Evolutionary conservation across 2,329 filamentous ascomycete genomes (phyloP).

Genomic region (Aspergillus hortae): DNA sequence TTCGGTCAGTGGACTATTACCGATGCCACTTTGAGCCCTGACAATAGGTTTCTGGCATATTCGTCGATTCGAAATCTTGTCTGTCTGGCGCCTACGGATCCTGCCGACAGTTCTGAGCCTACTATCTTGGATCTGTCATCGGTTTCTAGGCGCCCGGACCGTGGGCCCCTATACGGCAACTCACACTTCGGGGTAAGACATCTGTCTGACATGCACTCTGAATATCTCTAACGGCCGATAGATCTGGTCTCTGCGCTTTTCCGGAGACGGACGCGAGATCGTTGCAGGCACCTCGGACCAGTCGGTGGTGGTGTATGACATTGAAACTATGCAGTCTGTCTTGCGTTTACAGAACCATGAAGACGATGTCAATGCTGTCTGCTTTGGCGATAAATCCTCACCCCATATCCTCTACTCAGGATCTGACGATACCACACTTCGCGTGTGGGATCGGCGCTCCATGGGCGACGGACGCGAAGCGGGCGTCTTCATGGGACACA

Average conservation of each 20-base stretch:
- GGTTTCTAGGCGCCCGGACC: conserved; percentile 43
- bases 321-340: conserved; percentile 72
- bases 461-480: conserved; percentile 61
- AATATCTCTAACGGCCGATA: conserved; percentile 25
- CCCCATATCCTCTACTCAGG: conserved; percentile 95
- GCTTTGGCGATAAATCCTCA: conserved; percentile 82
- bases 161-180: conserved; percentile 27
- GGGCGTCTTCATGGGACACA: conserved; percentile 63
- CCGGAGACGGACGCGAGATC: conserved; percentile 83
- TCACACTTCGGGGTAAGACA: conserved; percentile 44
- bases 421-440: conserved; percentile 88
- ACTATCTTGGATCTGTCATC: conserved; percentile 69
- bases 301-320: conserved; percentile 85
- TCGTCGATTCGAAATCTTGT: conserved; percentile 82
- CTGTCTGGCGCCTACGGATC: conserved; percentile 82
- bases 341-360: conserved; percentile 74
- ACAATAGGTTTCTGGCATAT: conserved; percentile 89
- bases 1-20: conserved; percentile 94
- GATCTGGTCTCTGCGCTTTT: conserved; percentile 91
- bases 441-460: conserved; percentile 88
- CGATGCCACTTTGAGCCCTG: conserved; percentile 83
- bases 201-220: neutral
- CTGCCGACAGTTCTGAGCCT: conserved; percentile 74
- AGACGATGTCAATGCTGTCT: conserved; percentile 94
- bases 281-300: conserved; percentile 80